Evolutionary conservation across 2,329 filamentous ascomycete genomes (phyloP).

Genomic region (Pezicula carpinea): DNA sequence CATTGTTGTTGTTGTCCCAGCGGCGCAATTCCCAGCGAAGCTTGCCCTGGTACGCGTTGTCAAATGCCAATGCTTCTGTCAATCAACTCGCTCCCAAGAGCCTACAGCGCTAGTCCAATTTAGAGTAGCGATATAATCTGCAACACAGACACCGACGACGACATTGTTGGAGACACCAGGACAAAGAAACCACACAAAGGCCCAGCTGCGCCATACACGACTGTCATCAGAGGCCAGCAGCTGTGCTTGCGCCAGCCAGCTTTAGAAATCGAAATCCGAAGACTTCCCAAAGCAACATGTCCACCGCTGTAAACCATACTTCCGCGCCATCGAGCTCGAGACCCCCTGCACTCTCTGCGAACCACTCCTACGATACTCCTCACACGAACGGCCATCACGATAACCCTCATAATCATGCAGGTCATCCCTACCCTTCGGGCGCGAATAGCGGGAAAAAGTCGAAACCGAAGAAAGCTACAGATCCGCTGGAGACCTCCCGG

Average conservation of each 20-base stretch:
- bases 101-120: neutral
- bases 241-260: conserved; percentile 19
- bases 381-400: conserved; percentile 29
- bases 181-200: conserved; percentile 3
- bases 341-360: conserved; percentile 22
- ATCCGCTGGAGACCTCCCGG: conserved; percentile 86
- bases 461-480: conserved; percentile 79
- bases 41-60: too few species aligned
- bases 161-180: conserved; percentile 4
- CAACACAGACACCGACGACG: conserved; percentile 5
- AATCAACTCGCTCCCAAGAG: neutral
- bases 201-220: conserved; percentile 8
- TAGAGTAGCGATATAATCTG: neutral
- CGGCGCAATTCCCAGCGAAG: too few species aligned
- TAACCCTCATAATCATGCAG: conserved; percentile 36
- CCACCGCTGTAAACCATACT: conserved; percentile 31
- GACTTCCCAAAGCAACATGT: conserved; percentile 22
- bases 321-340: conserved; percentile 28
- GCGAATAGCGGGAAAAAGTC: conserved; percentile 64
- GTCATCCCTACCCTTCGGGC: conserved; percentile 40
- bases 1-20: too few species aligned
- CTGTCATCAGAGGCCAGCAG: conserved; percentile 8
- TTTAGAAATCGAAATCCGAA: conserved; percentile 4
- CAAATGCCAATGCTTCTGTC: neutral
- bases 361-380: conserved; percentile 23